Evolutionary conservation across 2,329 filamentous ascomycete species (phyloP), one percentile per base, ranked within the genome.

Genomic region (Nemania diffusa): DNA sequence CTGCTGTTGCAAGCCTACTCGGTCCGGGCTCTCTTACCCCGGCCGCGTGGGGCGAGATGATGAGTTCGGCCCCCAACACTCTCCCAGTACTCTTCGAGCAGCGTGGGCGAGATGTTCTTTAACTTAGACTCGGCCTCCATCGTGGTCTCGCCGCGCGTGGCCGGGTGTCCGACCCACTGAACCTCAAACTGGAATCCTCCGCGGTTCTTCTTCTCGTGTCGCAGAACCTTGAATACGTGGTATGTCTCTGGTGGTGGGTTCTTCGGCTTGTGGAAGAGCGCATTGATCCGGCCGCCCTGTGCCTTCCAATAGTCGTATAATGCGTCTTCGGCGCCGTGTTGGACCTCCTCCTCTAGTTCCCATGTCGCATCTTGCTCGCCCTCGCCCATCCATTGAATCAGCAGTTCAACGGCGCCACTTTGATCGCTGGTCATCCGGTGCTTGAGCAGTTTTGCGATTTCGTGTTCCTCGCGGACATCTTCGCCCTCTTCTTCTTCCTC

Each of bases 261-360:
- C 57, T 70, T 73, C 15, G 72, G 71, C 34, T 73, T 73, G 62
- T 72, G 67, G 68, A 78, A 78, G 8, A 80, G 63, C 8, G 72
- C 72, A 17, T 68, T 70, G 24, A 71, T 65, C 2, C 78, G 74
- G 4, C 78, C 78, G 11, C 78, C 77, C 59, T 74, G 73, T 2
- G 71, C 48, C 27, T 71, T 72, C 78, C 78, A 80, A 63, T 79
- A 80, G 5, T 73, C 71, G 37, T 76, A 79, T 0, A 80, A 63
- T 1, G 66, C 68, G 24, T 79, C 77, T 27, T 73, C 75, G 0
- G 77, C 78, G 50, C 76, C 76, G 56, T 73, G 62, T 44, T 80
- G 79, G 50, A 80, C 77, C 61, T 77, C 77, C 15, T 74, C 72
- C 51, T 80, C 79, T 4, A 69, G 55, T 27, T 79, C 78, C 77